phyloP scores from a whole-genome alignment of 148 eudicot species.

The Limonium bicolor region DNA sequence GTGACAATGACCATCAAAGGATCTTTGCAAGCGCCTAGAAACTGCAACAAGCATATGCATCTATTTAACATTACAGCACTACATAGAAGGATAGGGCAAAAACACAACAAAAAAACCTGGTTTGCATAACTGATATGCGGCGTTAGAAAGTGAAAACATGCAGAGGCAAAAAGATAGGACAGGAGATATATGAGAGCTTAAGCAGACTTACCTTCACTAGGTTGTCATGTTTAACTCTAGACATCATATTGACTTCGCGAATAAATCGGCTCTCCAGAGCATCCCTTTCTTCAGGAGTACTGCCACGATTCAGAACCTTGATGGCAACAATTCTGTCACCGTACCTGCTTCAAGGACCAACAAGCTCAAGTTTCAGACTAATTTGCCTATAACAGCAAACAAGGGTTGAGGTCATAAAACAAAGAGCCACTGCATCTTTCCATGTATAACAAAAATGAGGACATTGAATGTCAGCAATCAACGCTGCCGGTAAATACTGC shows the following conservation, averaged over 20 bases:
- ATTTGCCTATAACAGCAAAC: not conserved
- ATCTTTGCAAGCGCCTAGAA: conserved; percentile 96
- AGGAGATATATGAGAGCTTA: not conserved
- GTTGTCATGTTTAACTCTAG: conserved; percentile 76
- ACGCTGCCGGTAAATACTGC: no score
- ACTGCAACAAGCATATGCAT: no score
- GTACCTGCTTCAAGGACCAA: conserved; percentile 36
- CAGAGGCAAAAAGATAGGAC: not conserved
- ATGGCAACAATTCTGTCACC: conserved; percentile 75
- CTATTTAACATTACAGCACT: not conserved
- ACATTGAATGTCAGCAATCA: no score
- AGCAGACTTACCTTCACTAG: conserved; percentile 55
- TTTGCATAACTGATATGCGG: not conserved
- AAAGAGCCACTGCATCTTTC: no score
- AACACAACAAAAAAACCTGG: not conserved
- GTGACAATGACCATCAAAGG: conserved; percentile 95
- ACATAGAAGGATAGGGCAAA: not conserved
- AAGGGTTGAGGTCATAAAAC: no score
- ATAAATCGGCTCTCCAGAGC: conserved; percentile 70
- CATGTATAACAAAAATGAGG: no score
- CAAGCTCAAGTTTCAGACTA: not conserved
- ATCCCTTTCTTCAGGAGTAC: conserved; percentile 50
- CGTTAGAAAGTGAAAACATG: no score
- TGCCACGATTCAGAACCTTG: conserved; percentile 75
- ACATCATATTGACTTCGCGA: conserved; percentile 93